Evolutionary conservation across 164 flowering plant species (phyloP), one percentile per base, ranked within the genome.

Genomic region (Chimonanthus praecox): DNA sequence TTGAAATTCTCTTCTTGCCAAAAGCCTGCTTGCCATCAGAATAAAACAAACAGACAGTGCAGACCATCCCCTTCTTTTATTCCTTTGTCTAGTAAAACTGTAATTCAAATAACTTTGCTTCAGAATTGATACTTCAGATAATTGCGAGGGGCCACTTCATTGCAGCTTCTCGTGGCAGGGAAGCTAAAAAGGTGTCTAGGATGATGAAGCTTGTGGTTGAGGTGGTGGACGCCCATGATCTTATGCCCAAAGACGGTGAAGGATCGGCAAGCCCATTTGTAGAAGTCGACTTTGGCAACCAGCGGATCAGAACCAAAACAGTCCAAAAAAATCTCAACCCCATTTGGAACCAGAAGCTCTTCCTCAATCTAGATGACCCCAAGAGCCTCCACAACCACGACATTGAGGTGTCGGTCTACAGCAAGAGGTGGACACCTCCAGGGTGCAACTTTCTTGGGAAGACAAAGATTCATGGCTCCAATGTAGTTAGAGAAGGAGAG

Each of bases 191-290:
- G n/a, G 48, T 63, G 66, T 65, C 60, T 54, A 54, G 16, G 50
- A 64, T 67, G 61, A 73, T 80, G 78, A 76, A 75, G 78, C 68
- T 80, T 63, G 74, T 68, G 64, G 78, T 75, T 48, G 80, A 78
- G 48, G 72, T 72, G 45, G 67, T 76, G 58, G 80, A 78, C 18
- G 78, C 81, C 67, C 75, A 77, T 33, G 70, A 67, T 75, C 70
- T 77, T 58, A 75, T 65, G 76, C 71, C 73, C 47, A 65, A 68
- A 72, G 80, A 74, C 44, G 73, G 75, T 43, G 77, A 73, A 71
- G 73, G 73, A 75, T 73, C 73, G 50, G 67, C 78, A 44, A 73
- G 62, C 51, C 73, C 73, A 67, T 76, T 50, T 49, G 71, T 73
- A 47, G 76, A 72, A 75, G 54, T 74, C 3, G 60, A 72, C 47